Base-by-base conservation (phyloP, 139 green algal genomes). In the Haematococcus sp. region DNA sequence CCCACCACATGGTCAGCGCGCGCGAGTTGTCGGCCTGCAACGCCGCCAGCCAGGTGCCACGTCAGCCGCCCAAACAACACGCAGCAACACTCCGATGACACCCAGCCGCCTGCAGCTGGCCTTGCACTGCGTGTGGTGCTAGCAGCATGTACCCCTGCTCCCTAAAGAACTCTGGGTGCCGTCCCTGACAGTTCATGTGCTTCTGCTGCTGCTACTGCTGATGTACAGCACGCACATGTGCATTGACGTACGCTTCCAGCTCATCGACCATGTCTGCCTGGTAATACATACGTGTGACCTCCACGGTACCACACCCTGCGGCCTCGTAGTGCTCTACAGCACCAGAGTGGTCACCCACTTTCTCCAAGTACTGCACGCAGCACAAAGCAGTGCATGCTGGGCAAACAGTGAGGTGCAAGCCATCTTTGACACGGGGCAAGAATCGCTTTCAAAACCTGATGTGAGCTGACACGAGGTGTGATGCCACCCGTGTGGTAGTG, bases 251-350 rank as follows among this genome's bases (percentile, higher is more conserved):
- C 4, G 25, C 33, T 72, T 91, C 79, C 40, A 94, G 87, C 33
- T 89, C 79, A 1, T 73, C 79, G 22, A 87, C 25, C 52, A 81
- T 72, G 30, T 81, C 78, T 4, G 61, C 65, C 66, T 88, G 58
- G 78, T 80, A 89, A 43, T 92, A 79, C 90, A 96, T 90, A 60
- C 91, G 87, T 20, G 90, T 86, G 17, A 96, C 83, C 80, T 95
- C 85, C 76, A 78, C 64, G 59, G 51, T 40, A 2, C 55, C 83
- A 25, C 76, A 86, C 23, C 77, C 85, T 27, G 71, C 70, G 22
- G 65, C 28, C 66, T 90, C 77, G 77, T 91, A 96, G 33, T 88
- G 84, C 59, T 84, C 68, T 15, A 86, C 81, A 5, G 91, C 90
- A 1, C 34, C 76, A 13, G 61, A 43, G 49, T 81, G 49, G 74